These are phyloP conservation scores for Neophaeococcomyces aloes DNA, from an alignment of 2,329 filamentous ascomycete species.

Conservation along the genomic window DNA sequence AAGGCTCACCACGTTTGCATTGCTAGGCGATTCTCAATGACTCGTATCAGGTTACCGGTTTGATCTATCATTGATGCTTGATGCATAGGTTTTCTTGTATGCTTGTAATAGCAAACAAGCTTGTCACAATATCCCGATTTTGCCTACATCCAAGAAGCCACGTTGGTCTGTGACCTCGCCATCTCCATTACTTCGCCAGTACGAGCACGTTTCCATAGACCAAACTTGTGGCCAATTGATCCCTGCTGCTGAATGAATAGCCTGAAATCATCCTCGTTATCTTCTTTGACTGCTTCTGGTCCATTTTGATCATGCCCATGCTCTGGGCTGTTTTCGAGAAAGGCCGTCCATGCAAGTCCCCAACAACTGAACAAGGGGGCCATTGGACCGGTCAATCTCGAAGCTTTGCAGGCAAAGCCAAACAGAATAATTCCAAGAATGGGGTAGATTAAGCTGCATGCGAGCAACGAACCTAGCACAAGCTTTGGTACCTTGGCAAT, in stretches of 20 bases:
- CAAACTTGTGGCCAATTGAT: neutral
- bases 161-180: neutral
- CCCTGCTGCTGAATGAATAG: neutral
- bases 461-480: slow-evolving; percentile 15
- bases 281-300: neutral
- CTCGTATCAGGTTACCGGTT: too few relatives aligned
- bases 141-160: neutral
- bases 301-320: neutral
- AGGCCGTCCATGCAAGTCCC: neutral
- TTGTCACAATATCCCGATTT: neutral
- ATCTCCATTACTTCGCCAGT: neutral
- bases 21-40: too few relatives aligned
- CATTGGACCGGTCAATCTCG: neutral
- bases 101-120: neutral
- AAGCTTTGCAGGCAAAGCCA: slow-evolving; percentile 3
- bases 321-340: neutral
- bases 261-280: neutral
- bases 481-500: slow-evolving; percentile 19
- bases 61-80: neutral
- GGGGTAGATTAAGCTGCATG: slow-evolving; percentile 15
- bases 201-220: neutral
- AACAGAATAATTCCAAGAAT: slow-evolving; percentile 13
- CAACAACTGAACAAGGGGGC: neutral
- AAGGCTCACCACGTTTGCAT: too few relatives aligned
- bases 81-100: neutral